Conservation (phyloP, 495 filamentous ascomycete species). For the Cairneyella variabilis region DNA sequence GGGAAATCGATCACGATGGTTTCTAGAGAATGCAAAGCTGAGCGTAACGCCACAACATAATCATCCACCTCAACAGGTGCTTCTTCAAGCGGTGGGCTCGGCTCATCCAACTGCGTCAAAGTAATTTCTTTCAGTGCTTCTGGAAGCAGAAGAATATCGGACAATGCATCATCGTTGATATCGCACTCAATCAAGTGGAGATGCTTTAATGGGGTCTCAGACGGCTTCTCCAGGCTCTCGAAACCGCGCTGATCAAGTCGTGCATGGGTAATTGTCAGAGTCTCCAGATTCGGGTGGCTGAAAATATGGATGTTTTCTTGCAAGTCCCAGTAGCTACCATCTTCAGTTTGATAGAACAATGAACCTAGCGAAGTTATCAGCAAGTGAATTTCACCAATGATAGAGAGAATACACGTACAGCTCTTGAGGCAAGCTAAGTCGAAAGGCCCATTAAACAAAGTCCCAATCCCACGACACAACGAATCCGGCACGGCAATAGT, state of each 20-base stretch:
- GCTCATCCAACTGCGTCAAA: conserved; percentile 27
- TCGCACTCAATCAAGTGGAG: conserved; percentile 33
- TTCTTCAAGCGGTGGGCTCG: conserved; percentile 28
- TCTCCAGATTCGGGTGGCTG: conserved; percentile 32
- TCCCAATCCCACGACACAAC: conserved; percentile 30
- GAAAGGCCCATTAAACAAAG: conserved; percentile 32
- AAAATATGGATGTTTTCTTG: conserved; percentile 36
- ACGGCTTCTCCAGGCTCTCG: conserved; percentile 29
- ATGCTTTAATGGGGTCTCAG: conserved; percentile 25
- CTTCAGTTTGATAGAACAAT: conserved; percentile 28
- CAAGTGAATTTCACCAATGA: not conserved
- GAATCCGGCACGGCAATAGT: conserved; percentile 28
- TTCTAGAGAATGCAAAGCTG: conserved; percentile 27
- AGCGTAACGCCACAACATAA: conserved; percentile 30
- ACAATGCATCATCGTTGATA: conserved; percentile 33
- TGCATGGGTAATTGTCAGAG: conserved; percentile 26
- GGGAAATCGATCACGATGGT: conserved; percentile 30
- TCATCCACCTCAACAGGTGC: conserved; percentile 29
- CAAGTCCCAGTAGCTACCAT: conserved; percentile 32
- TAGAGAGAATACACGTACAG: conserved; percentile 23
- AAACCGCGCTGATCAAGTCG: conserved; percentile 30
- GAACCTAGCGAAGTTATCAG: conserved; percentile 12
- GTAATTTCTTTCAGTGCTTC: conserved; percentile 28
- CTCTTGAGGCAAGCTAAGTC: conserved; percentile 31
- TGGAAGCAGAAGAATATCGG: conserved; percentile 31